Conservation (phyloP, 2,329 filamentous ascomycete genomes). For the Aspergillus hiratsukae region DNA sequence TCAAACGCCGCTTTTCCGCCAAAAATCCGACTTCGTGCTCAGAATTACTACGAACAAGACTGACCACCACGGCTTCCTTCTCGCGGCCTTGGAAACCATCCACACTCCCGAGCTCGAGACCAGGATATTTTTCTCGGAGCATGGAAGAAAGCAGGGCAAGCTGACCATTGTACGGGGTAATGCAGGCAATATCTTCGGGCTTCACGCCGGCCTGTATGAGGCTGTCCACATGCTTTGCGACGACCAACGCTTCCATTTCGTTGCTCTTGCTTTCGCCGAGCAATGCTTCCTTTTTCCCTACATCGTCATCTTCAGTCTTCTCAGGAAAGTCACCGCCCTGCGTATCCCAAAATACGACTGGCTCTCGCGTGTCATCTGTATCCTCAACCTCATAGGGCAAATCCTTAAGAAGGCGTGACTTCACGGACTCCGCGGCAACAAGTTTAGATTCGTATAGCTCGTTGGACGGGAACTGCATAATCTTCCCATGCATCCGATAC, state of each 20-base stretch:
- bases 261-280: constrained; percentile 83
- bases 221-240: constrained; percentile 68
- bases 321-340: constrained; percentile 92
- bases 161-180: constrained; percentile 96
- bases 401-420: constrained; percentile 67
- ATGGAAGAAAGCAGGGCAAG: constrained; percentile 69
- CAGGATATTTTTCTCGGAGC: constrained; percentile 75
- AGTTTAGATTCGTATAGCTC: constrained; percentile 81
- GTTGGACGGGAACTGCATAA: constrained; percentile 90
- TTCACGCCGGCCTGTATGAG: constrained; percentile 76
- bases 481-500: constrained; percentile 95
- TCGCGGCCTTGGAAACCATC: constrained; percentile 97
- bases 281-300: constrained; percentile 47
- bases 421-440: constrained; percentile 74
- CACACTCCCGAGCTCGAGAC: constrained; percentile 90
- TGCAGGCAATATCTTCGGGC: constrained; percentile 80
- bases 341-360: constrained; percentile 91
- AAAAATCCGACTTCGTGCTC: constrained; percentile 89
- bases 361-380: constrained; percentile 81
- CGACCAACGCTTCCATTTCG: constrained; percentile 79
- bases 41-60: constrained; percentile 85
- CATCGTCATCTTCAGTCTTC: constrained; percentile 68
- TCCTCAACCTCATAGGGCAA: constrained; percentile 72
- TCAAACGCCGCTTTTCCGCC: constrained; percentile 83
- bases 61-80: constrained; percentile 92